phyloP scores from a whole-genome alignment of 2,329 filamentous ascomycete species.

The Ilyonectria robusta region DNA sequence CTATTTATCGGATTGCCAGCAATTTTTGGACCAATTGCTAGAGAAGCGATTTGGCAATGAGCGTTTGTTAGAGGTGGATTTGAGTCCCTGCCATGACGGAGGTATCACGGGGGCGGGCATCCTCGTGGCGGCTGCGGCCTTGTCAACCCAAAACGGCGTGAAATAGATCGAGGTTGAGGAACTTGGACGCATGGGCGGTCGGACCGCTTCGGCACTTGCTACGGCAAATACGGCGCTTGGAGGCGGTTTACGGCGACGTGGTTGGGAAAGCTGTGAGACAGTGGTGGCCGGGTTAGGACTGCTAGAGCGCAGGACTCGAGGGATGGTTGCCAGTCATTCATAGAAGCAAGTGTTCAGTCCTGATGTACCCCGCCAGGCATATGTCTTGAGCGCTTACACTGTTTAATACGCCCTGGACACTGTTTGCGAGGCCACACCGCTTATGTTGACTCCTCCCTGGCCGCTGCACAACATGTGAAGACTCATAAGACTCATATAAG shows the following conservation, averaged over 20 bases:
- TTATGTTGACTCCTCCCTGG: slow-evolving; percentile 1
- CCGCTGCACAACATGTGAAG: background rate
- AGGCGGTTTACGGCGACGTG: slow-evolving; percentile 33
- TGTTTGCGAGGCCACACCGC: background rate
- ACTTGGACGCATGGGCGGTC: slow-evolving; percentile 31
- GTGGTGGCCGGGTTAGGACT: slow-evolving; percentile 20
- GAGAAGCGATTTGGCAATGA: slow-evolving; percentile 44
- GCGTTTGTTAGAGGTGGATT: slow-evolving; percentile 60
- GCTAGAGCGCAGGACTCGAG: background rate
- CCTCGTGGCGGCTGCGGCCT: slow-evolving; percentile 64
- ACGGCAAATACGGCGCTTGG: slow-evolving; percentile 27
- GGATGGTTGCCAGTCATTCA: background rate
- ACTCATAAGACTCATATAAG: slow-evolving; percentile 8
- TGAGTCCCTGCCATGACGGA: slow-evolving; percentile 72
- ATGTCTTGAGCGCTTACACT: background rate
- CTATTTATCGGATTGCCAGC: slow-evolving; percentile 79
- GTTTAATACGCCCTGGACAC: background rate
- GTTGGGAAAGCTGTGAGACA: slow-evolving; percentile 28
- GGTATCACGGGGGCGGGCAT: slow-evolving; percentile 75
- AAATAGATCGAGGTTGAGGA: slow-evolving; percentile 37
- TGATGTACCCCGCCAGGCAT: background rate
- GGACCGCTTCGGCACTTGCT: slow-evolving; percentile 41
- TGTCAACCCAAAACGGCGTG: slow-evolving; percentile 54
- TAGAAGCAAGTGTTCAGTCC: slow-evolving; percentile 2
- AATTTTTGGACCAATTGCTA: slow-evolving; percentile 73